phyloP scores from a whole-genome alignment of 176 grass and related monocot genomes.

The Raddia guianensis region DNA sequence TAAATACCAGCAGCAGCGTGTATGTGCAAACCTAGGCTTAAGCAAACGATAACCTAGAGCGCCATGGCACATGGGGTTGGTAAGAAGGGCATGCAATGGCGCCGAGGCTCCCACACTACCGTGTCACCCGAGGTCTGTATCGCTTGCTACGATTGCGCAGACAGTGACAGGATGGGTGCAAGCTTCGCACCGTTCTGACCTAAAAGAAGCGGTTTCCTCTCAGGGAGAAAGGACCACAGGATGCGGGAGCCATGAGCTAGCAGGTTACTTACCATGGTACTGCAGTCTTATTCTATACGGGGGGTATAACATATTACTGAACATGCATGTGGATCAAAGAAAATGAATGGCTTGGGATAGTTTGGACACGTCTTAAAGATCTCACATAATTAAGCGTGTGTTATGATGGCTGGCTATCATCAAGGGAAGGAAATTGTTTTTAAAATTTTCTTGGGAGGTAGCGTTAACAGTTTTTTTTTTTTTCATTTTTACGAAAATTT shows the following conservation, averaged over 20 bases:
- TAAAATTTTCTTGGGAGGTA: too few species aligned
- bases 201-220: conserved; percentile 6
- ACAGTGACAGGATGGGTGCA: conserved; percentile 18
- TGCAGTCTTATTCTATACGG: too few species aligned
- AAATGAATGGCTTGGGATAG: too few species aligned
- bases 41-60: background rate
- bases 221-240: conserved; percentile 4
- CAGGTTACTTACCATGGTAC: background rate
- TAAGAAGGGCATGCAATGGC: background rate
- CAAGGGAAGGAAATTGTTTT: too few species aligned
- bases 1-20: too few species aligned
- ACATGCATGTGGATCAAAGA: too few species aligned
- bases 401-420: too few species aligned
- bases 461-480: too few species aligned
- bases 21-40: background rate
- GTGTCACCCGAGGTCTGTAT: background rate
- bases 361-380: too few species aligned
- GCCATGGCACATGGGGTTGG: background rate
- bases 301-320: too few species aligned
- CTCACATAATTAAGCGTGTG: too few species aligned
- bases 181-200: conserved; percentile 18
- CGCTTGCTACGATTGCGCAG: background rate
- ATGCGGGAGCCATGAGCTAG: background rate
- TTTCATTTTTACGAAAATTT: too few species aligned
- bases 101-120: background rate